These are phyloP conservation scores for Conoideocrella luteorostrata DNA, from an alignment of 2,329 filamentous ascomycete species.

Conservation along the genomic window DNA sequence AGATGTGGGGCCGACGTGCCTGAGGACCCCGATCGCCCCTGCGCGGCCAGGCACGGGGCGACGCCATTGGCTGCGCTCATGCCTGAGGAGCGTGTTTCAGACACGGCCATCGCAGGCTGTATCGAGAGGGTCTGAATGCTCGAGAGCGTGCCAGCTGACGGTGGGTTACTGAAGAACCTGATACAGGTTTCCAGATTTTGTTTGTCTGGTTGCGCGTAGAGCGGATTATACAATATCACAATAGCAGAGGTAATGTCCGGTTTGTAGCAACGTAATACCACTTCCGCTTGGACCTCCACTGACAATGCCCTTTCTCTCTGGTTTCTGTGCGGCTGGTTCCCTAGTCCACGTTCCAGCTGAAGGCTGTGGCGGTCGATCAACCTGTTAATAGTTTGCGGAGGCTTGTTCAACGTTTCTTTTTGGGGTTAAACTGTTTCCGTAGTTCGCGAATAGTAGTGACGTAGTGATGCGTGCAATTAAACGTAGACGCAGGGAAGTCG, in stretches of 20 bases:
- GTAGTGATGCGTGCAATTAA: too few species aligned
- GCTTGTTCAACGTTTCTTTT: background rate
- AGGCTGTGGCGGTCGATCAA: background rate
- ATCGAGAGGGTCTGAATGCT: too few species aligned
- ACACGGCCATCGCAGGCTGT: background rate
- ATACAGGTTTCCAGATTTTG: too few species aligned
- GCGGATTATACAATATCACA: too few species aligned
- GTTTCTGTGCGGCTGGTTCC: background rate
- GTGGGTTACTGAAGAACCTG: too few species aligned
- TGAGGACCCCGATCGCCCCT: background rate
- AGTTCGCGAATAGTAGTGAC: too few species aligned
- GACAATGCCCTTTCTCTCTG: background rate
- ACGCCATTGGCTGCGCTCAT: slow-evolving; percentile 8
- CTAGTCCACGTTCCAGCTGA: background rate
- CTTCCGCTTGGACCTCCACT: background rate
- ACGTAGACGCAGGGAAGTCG: too few species aligned
- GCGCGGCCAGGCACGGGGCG: slow-evolving; percentile 4
- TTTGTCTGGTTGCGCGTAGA: background rate
- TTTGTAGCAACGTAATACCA: too few species aligned
- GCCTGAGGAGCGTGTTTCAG: slow-evolving; percentile 5
- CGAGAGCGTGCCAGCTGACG: too few species aligned
- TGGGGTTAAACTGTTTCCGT: background rate
- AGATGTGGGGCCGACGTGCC: slow-evolving; percentile 1
- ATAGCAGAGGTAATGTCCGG: too few species aligned
- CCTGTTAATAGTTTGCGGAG: background rate